Percentiles rank a stretch among this genome's conserved stretches.
Conservation (phyloP, 208 protist genomes). For the Trypanosoma mega region DNA sequence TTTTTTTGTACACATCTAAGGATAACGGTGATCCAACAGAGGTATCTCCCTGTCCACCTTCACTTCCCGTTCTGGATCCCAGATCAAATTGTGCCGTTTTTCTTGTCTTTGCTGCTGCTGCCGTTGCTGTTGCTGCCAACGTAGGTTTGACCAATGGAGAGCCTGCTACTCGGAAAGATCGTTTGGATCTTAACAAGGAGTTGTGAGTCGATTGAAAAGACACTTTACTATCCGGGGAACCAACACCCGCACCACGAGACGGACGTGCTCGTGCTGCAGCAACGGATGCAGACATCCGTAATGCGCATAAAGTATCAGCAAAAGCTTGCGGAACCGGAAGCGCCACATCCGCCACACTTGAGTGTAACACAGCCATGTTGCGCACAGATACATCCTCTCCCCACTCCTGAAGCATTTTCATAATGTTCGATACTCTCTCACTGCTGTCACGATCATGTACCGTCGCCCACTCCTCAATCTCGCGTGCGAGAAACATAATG, state of each 20-base stretch:
- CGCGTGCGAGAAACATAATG: constrained; percentile 59
- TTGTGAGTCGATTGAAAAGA: too few species aligned
- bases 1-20: not conserved
- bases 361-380: constrained; percentile 32
- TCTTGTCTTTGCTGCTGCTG: too few species aligned
- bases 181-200: too few species aligned
- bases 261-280: too few species aligned
- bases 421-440: constrained; percentile 7
- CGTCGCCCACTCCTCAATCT: constrained; percentile 57
- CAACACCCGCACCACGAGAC: too few species aligned
- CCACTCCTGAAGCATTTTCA: constrained; percentile 26
- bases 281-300: constrained; percentile 14
- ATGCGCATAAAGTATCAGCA: constrained; percentile 17
- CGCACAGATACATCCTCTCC: constrained; percentile 34
- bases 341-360: constrained; percentile 56
- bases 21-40: not conserved
- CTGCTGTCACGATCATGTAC: constrained; percentile 27
- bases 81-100: too few species aligned
- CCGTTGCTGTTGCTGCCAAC: too few species aligned
- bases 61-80: too few species aligned
- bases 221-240: too few species aligned
- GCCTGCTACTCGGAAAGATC: too few species aligned
- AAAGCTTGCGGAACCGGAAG: constrained; percentile 71
- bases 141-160: too few species aligned
- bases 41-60: not conserved